Evolutionary conservation across 768 basidiomycete genomes (phyloP).

Genomic region (Amanita inopinata): DNA sequence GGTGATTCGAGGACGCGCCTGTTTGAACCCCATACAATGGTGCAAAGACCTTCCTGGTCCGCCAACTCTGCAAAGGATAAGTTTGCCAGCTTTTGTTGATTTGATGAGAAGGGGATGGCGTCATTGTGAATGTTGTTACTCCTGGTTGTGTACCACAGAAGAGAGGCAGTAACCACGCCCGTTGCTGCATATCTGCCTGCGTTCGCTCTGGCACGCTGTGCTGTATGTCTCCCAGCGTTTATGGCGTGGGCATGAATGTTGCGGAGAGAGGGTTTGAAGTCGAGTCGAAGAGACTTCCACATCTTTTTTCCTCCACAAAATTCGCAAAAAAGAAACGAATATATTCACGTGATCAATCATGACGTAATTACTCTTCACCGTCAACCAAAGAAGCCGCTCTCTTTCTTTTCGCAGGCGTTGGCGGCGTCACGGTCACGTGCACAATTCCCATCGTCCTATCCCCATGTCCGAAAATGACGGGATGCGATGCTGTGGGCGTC

Average conservation of each 20-base stretch:
- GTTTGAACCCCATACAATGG: conserved; percentile 71
- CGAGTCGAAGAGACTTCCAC: neutral
- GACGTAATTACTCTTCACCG: conserved; percentile 8
- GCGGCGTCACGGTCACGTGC: conserved; percentile 23
- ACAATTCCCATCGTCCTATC: conserved; percentile 15
- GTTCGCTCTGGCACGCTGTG: too few species aligned
- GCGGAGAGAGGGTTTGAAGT: neutral
- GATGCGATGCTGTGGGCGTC: conserved; percentile 16
- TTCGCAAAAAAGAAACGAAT: conserved; percentile 11
- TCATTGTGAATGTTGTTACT: conserved; percentile 21
- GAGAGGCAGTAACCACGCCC: conserved; percentile 23
- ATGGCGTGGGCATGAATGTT: conserved; percentile 12
- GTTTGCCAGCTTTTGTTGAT: conserved; percentile 12
- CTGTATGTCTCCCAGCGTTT: conserved; percentile 12
- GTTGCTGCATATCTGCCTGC: conserved; percentile 18
- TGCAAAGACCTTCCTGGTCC: conserved; percentile 27
- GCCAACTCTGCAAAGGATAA: conserved; percentile 4
- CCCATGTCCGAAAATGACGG: conserved; percentile 19
- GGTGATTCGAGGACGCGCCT: conserved; percentile 29
- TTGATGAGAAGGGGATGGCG: conserved; percentile 9
- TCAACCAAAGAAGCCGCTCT: conserved; percentile 11
- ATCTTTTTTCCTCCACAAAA: neutral
- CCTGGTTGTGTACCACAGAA: conserved; percentile 31
- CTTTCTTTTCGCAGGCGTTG: conserved; percentile 20
- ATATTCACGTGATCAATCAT: conserved; percentile 11